A percentile compares a stretch with the other conserved stretches of the same genome.
Evolutionary conservation across 2,329 filamentous ascomycete species (phyloP).

Genomic region (Bipolaris sorokiniana): DNA sequence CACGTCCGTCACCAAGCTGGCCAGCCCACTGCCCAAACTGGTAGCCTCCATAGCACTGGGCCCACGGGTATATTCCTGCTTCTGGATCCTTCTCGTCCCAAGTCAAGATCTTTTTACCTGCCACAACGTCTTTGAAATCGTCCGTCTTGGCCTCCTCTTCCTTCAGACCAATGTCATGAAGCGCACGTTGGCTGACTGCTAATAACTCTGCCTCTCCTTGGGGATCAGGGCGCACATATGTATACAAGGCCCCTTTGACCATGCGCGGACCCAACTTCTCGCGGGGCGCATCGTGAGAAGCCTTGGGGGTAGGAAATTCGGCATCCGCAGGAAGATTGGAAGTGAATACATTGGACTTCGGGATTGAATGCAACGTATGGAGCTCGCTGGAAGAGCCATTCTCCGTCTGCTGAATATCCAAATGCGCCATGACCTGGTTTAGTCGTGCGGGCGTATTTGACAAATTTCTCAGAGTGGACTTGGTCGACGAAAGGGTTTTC

Average conservation of each 20-base stretch:
- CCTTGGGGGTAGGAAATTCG: conserved; percentile 77
- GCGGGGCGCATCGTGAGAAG: conserved; percentile 81
- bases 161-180: conserved; percentile 80
- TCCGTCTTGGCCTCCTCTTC: conserved; percentile 70
- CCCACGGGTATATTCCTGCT: conserved; percentile 87
- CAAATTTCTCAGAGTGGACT: conserved; percentile 9
- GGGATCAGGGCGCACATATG: conserved; percentile 83
- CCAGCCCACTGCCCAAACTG: conserved; percentile 84
- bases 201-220: conserved; percentile 78
- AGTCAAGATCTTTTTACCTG: conserved; percentile 82
- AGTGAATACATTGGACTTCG: conserved; percentile 70
- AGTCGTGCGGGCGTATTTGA: conserved; percentile 43
- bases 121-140: conserved; percentile 77
- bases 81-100: conserved; percentile 66
- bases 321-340: conserved; percentile 75
- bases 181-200: conserved; percentile 76
- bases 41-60: conserved; percentile 92
- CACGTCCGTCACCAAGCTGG: conserved; percentile 91
- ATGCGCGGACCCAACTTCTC: conserved; percentile 77
- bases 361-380: conserved; percentile 58
- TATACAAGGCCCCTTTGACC: conserved; percentile 85
- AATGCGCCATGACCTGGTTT: conserved; percentile 54
- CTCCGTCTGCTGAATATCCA: conserved; percentile 41
- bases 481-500: conserved; percentile 6
- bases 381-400: conserved; percentile 15